Percentiles rank a stretch among this genome's conserved stretches.
phyloP scores from a whole-genome alignment of 1,139 yeast genomes.

The Scheffersomyces stambukii region DNA sequence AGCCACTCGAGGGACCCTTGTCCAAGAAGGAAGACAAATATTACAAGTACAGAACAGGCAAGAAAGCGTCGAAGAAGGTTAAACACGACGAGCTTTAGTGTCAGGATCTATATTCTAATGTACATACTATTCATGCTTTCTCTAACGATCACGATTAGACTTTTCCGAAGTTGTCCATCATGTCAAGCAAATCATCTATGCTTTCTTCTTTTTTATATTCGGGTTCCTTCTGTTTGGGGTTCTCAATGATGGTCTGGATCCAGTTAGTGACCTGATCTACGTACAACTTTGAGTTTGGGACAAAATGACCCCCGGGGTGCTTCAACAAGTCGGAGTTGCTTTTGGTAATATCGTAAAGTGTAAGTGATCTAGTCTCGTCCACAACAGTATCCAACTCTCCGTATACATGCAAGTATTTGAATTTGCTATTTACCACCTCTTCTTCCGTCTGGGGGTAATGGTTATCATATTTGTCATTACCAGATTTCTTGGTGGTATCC shows the following conservation, averaged over 20 bases:
- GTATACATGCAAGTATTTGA: conserved; percentile 62
- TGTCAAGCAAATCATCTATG: conserved; percentile 29
- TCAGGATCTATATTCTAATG: conserved; percentile 1
- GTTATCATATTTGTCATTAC: conserved; percentile 19
- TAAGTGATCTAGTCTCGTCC: conserved; percentile 63
- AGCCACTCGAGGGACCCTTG: conserved; percentile 38
- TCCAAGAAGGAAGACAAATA: conserved; percentile 32
- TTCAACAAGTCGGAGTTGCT: conserved; percentile 45
- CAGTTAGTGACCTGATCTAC: conserved; percentile 57
- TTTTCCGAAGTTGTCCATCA: conserved; percentile 35
- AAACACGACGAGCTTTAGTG: conserved; percentile 35
- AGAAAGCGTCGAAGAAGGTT: conserved; percentile 19
- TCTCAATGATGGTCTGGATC: conserved; percentile 29
- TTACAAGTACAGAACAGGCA: conserved; percentile 28
- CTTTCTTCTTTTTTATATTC: conserved; percentile 19
- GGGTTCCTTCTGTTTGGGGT: conserved; percentile 12
- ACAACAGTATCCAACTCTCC: conserved; percentile 92
- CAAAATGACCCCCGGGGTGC: conserved; percentile 87
- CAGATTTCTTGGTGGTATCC: conserved; percentile 39
- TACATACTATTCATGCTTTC: too few relatives aligned
- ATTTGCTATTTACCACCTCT: conserved; percentile 9
- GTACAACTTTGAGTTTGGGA: conserved; percentile 65
- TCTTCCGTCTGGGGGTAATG: conserved; percentile 29
- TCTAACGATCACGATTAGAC: conserved; percentile 11
- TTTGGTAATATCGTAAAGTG: conserved; percentile 52